These are phyloP conservation scores for Angomonas desouzai DNA, from an alignment of 208 protist genomes.

Conservation along the genomic window DNA sequence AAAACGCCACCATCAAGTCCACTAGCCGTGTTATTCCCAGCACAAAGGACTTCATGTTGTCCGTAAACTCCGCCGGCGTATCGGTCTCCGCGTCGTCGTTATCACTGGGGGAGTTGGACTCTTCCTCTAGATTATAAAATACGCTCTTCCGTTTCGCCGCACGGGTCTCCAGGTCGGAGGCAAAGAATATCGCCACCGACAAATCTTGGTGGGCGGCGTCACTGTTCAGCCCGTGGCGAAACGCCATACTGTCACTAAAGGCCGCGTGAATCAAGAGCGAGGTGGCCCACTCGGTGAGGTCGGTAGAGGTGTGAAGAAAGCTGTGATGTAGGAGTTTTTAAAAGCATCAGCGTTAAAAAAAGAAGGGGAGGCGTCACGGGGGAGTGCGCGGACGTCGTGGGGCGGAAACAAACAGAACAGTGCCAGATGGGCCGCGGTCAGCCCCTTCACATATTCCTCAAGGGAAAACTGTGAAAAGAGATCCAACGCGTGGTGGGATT, in stretches of 20 bases:
- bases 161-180: neutral
- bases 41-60: conserved; percentile 12
- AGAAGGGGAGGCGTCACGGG: conserved; percentile 22
- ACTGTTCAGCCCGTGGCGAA: conserved; percentile 6
- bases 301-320: conserved; percentile 37
- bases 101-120: neutral
- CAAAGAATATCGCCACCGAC: neutral
- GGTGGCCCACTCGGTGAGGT: conserved; percentile 39
- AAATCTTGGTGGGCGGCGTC: neutral
- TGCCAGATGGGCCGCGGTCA: conserved; percentile 40
- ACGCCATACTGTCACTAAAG: conserved; percentile 27
- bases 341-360: conserved; percentile 31
- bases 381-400: conserved; percentile 31
- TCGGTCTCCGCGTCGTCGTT: neutral
- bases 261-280: conserved; percentile 53
- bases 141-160: neutral
- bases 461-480: conserved; percentile 26
- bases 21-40: conserved; percentile 28
- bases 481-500: conserved; percentile 21
- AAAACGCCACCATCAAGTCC: conserved; percentile 42
- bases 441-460: conserved; percentile 37
- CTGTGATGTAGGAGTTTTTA: conserved; percentile 25
- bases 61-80: neutral
- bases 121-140: neutral
- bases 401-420: conserved; percentile 38